A percentile compares a stretch with the other conserved stretches of the same genome.
Conservation (phyloP, 2,329 filamentous ascomycete genomes). For the Claviceps fusiformis region DNA sequence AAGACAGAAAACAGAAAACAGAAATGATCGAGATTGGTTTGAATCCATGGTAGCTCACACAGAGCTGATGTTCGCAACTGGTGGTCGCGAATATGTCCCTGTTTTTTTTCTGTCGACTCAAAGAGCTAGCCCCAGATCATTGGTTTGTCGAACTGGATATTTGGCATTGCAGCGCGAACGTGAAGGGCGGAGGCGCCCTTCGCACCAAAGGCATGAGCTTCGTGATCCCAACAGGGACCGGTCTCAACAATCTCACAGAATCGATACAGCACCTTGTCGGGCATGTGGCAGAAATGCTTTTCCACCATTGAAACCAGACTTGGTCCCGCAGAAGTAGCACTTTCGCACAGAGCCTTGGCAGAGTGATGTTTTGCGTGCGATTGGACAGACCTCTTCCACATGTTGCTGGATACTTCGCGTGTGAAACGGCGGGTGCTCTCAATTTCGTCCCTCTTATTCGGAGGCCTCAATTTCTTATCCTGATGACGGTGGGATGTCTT, state of each 20-base stretch:
- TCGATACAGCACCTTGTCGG: not conserved
- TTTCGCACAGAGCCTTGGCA: not conserved
- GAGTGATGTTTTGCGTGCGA: not conserved
- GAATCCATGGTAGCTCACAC: too few species aligned
- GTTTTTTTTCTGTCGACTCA: not conserved
- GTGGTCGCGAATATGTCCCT: too few species aligned
- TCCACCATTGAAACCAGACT: conserved; percentile 1
- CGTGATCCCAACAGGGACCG: not conserved
- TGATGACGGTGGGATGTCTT: not conserved
- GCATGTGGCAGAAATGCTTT: conserved; percentile 3
- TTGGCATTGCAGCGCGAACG: not conserved
- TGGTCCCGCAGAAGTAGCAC: not conserved
- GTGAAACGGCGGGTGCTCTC: not conserved
- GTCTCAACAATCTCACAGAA: conserved; percentile 1
- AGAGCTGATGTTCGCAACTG: too few species aligned
- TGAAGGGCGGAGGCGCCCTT: not conserved
- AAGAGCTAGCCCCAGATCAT: not conserved
- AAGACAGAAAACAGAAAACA: too few species aligned
- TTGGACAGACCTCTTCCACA: not conserved
- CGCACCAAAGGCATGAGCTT: not conserved
- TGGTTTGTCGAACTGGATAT: not conserved
- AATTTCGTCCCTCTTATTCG: not conserved
- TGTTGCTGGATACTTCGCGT: not conserved
- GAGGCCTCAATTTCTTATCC: not conserved
- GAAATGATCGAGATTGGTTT: too few species aligned